Conservation (phyloP, 352 stramenopile species). For the Phytophthora capsici region DNA sequence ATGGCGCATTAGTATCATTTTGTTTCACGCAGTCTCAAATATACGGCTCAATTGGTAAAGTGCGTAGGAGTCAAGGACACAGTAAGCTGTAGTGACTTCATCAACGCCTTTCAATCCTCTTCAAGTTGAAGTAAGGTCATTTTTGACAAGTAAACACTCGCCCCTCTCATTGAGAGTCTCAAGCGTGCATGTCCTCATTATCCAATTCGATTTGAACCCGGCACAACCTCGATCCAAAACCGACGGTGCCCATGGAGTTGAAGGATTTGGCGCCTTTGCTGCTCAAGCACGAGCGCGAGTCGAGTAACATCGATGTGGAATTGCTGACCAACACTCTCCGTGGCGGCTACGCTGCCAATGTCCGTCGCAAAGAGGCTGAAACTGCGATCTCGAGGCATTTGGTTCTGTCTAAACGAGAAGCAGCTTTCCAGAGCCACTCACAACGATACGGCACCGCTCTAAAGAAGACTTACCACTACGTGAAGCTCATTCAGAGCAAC, state of each 20-base stretch:
- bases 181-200: constrained; percentile 12
- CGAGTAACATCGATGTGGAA: constrained; percentile 10
- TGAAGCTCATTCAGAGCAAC: constrained; percentile 22
- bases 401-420: constrained; percentile 11
- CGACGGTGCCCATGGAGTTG: constrained; percentile 4
- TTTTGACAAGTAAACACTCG: constrained; percentile 29
- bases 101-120: too few relatives aligned
- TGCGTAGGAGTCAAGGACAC: too few relatives aligned
- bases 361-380: constrained; percentile 20
- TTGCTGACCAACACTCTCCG: constrained; percentile 21
- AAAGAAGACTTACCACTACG: constrained; percentile 19
- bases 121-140: constrained; percentile 17
- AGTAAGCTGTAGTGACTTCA: too few relatives aligned
- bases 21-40: too few relatives aligned
- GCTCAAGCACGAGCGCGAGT: constrained; percentile 11
- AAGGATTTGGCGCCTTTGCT: constrained; percentile 25
- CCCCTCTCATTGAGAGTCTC: too few relatives aligned
- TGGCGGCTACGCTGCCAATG: constrained; percentile 15
- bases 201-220: constrained; percentile 5
- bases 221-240: not conserved
- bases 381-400: constrained; percentile 14
- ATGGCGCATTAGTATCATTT: too few relatives aligned
- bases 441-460: constrained; percentile 8
- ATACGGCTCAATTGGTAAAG: too few relatives aligned
- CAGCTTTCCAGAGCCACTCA: constrained; percentile 20